Base-by-base conservation (phyloP, 345 rosid genomes). In the Linum lewisii region DNA sequence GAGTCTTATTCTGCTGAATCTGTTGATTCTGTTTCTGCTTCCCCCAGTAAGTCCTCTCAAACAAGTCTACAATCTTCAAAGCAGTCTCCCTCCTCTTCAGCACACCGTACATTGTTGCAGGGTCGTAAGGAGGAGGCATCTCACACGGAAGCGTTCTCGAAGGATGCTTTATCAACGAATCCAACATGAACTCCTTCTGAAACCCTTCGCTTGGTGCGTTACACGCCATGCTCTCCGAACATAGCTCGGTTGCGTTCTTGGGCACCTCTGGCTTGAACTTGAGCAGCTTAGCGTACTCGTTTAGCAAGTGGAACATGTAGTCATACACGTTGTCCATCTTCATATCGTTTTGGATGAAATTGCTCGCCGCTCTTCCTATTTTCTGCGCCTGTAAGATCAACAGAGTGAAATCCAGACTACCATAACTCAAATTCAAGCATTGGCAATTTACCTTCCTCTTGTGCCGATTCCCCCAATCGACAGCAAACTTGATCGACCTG, bases 221-320 rank as follows among this genome's bases (percentile, higher is more conserved):
- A 60, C 71, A 71, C 32, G 71, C 75, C 67, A 71, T 57, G 0
- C 55, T 37, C 36, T 71, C 75, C 5, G 70, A 22, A 44, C 75
- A 71, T 0, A 66, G 25, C 25, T 71, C 53, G 3, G 59, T 1
- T 3, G 75, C 75, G 29, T 32, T 62, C 23, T 22, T 38, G 19
- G 75, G 75, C 24, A 62, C 25, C 18, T 25, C 22, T 0, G 75
- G 75, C 61, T 52, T 66, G 60, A 66, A 71, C 3, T 20, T 71
- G 54, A 71, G 54, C 8, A 71, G 71, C 36, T 66, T 71, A 18
- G 67, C 66, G 18, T 71, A 71, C 57, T 58, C 67, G 44, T 62
- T 66, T 13, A 71, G 54, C 21, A 66, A 66, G 47, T 71, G 75
- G 54, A 71, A 71, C 74, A 71, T 71, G 70, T 71, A 65, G 36